Evolutionary conservation across 352 stramenopile species (phyloP).

Genomic region (Globisporangium nagaii): DNA sequence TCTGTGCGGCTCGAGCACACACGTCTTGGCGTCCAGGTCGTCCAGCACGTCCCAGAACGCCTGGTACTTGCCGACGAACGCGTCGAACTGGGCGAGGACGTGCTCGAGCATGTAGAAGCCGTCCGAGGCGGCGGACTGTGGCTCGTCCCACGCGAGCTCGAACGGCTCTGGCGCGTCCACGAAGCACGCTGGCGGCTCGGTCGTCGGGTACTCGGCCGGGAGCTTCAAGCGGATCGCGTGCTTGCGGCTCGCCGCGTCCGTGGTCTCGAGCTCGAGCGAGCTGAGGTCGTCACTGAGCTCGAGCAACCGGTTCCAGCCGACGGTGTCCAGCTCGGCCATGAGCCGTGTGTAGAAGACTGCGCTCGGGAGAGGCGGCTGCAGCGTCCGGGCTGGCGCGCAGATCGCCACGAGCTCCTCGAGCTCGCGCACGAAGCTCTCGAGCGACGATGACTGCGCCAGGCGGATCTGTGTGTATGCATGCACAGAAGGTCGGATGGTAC

Average conservation of each 20-base stretch:
- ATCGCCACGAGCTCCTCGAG: slow-evolving; percentile 59
- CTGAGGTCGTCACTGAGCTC: slow-evolving; percentile 56
- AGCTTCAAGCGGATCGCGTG: slow-evolving; percentile 41
- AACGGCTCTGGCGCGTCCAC: slow-evolving; percentile 59
- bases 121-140: background rate
- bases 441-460: slow-evolving; percentile 45
- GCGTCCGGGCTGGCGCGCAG: slow-evolving; percentile 13
- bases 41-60: slow-evolving; percentile 78
- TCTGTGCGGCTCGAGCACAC: slow-evolving; percentile 71
- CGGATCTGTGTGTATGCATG: slow-evolving; percentile 18
- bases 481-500: background rate
- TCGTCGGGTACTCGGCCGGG: slow-evolving; percentile 29
- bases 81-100: background rate
- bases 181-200: slow-evolving; percentile 20
- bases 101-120: slow-evolving; percentile 15
- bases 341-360: slow-evolving; percentile 57
- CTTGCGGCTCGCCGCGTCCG: slow-evolving; percentile 31
- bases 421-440: slow-evolving; percentile 44
- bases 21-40: slow-evolving; percentile 62
- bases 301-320: slow-evolving; percentile 55
- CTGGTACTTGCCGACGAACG: slow-evolving; percentile 35
- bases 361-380: slow-evolving; percentile 22
- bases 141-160: slow-evolving; percentile 13
- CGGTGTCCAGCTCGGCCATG: slow-evolving; percentile 47
- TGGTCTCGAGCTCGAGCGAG: slow-evolving; percentile 41